A percentile compares a stretch with the other conserved stretches of the same genome.
Conservation (phyloP, 345 rosid genomes). For the Mercurialis annua region DNA sequence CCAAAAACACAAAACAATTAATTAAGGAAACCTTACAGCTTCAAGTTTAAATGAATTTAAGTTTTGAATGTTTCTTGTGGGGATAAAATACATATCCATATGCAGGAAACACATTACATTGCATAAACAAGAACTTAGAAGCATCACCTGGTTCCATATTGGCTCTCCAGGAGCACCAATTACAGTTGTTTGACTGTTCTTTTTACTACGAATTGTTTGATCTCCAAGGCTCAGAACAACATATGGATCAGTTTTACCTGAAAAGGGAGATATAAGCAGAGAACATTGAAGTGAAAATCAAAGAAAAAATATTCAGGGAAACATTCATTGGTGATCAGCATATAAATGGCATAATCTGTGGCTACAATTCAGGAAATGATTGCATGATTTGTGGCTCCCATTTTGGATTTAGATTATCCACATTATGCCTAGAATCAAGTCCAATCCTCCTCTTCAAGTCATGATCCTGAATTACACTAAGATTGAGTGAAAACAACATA, state of each 20-base stretch:
- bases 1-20: slow-evolving; percentile 25
- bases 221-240: slow-evolving; percentile 78
- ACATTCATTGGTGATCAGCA: background rate
- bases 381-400: too few relatives aligned
- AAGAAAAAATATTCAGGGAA: background rate
- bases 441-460: too few relatives aligned
- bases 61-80: background rate
- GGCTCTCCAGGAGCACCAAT: slow-evolving; percentile 94
- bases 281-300: background rate
- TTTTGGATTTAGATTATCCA: too few relatives aligned
- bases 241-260: slow-evolving; percentile 98
- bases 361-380: too few relatives aligned
- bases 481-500: too few relatives aligned
- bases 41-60: background rate
- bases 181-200: slow-evolving; percentile 95
- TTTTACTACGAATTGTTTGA: slow-evolving; percentile 89
- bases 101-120: slow-evolving; percentile 14
- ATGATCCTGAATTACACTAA: too few relatives aligned
- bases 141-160: slow-evolving; percentile 94
- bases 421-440: too few relatives aligned
- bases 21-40: slow-evolving; percentile 4
- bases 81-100: background rate
- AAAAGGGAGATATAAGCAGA: slow-evolving; percentile 8
- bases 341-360: background rate
- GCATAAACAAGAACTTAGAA: slow-evolving; percentile 19